Evolutionary conservation across 1,284 basidiomycete species (phyloP), one percentile per base, ranked within the genome.

Genomic region (Sanghuangporus baumii): DNA sequence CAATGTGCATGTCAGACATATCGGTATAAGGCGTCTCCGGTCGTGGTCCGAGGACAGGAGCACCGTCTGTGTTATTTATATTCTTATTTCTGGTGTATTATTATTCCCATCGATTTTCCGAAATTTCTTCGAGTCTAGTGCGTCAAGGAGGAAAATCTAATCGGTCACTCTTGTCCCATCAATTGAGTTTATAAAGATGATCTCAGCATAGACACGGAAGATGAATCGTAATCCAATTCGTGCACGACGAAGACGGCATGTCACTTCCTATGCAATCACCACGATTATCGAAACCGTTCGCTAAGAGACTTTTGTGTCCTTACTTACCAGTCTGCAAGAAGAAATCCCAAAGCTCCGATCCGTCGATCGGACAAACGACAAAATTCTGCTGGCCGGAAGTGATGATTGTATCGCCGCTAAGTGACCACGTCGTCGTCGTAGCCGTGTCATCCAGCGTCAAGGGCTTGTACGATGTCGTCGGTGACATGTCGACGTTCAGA

Each of bases 391-490:
- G 78, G 61, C 70, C 71, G 7, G 78, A 81, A 37, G 78, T 82
- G 68, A 84, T 81, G 68, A 84, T 84, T 20, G 83, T 84, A 67
- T 85, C 83, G 12, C 82, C 83, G 67, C 84, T 82, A 50, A 85
- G 74, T 38, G 76, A 79, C 83, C 83, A 85, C 66, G 81, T 74
- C 7, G 78, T 81, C 37, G 82, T 84, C 11, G 74, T 76, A 34
- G 83, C 79, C 0, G 79, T 78, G 2, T 72, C 66, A 60, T 75
- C 78, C 55, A 84, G 76, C 3, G 76, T 77, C 55, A 84, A 70
- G 7, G 81, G 71, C 69, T 81, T 78, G 71, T 82, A 85, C 14
- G 81, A 81, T 7, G 79, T 74, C 41, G 78, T 71, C 8, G 72
- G 77, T 55, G 69, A 73, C 54, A 72, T 74, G 67, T 80, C 70